Base-by-base conservation (phyloP, 2,329 filamentous ascomycete species). In the Xylaria polymorpha region DNA sequence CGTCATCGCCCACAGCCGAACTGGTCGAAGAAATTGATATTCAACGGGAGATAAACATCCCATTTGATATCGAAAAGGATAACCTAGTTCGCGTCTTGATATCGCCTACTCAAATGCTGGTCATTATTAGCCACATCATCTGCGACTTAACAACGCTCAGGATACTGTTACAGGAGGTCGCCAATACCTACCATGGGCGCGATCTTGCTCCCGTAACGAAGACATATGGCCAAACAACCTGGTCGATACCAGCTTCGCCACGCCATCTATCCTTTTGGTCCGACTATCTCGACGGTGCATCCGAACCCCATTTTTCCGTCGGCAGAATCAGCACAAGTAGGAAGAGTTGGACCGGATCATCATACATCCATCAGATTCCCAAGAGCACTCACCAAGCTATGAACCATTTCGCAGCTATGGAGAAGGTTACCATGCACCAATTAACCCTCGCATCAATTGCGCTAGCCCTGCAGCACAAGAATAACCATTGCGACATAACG, bases 91-190 rank as follows among this genome's bases (percentile, higher is more conserved):
- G 64, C 1, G 58, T 67, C 1, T 15, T 53, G 9, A 14, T 67
- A 18, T 61, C 64, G 3, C 29, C 18, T 15, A 43, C 15, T 1
- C 29, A 41, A 6, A n/a, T 67, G 32, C 3, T 53, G 1, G 20
- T 67, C 32, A 29, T 61, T 20, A 15, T 62, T 2, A 67, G 64
- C 20, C 64, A 67, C 25, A 67, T 67, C n/a, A 20, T 67, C 25
- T 39, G 46, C 18, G 64, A 67, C 32, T 43, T 62, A 39, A 57
- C 48, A n/a, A 67, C 64, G 7, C 32, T 67, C 15, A n/a, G 25
- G 22, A 48, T 32, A 2, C 7, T 67, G 4, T 14, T 67, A 3
- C 14, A 41, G 5, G 64, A 67, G 6, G 20, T 67, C 9, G 18
- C 18, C 1, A 10, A 29, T 15, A 15, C 37, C 1, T 67, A 67